A percentile compares a stretch with the other conserved stretches of the same genome.
Evolutionary conservation across 2,329 filamentous ascomycete species (phyloP).

Genomic region (Paracoccidioides brasiliensis): DNA sequence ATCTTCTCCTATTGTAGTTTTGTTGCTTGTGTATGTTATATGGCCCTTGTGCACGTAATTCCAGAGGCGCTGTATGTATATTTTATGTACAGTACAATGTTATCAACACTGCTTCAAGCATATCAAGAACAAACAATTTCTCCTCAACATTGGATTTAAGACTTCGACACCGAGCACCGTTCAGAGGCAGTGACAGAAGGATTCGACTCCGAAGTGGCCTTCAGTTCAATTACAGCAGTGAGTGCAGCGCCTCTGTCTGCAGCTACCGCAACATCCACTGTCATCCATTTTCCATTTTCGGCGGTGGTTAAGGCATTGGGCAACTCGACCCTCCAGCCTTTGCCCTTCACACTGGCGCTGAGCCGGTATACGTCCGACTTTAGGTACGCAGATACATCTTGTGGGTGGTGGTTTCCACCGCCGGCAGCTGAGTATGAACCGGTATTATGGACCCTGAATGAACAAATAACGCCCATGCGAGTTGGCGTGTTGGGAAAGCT

Average conservation of each 20-base stretch:
- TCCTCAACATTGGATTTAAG: not conserved
- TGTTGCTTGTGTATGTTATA: no score
- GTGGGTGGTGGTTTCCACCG: slow-evolving; percentile 5
- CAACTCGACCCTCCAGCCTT: slow-evolving; percentile 11
- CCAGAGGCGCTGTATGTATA: no score
- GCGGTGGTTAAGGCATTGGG: slow-evolving; percentile 10
- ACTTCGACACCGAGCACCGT: slow-evolving; percentile 6
- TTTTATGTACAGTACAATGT: no score
- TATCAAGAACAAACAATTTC: not conserved
- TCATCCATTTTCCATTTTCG: slow-evolving; percentile 7
- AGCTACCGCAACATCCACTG: slow-evolving; percentile 9
- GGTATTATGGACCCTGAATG: slow-evolving; percentile 10
- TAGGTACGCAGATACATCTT: slow-evolving; percentile 8
- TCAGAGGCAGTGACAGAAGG: slow-evolving; percentile 6
- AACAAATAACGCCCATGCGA: slow-evolving; percentile 9
- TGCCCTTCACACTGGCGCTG: slow-evolving; percentile 8
- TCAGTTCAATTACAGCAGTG: slow-evolving; percentile 5
- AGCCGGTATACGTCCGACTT: slow-evolving; percentile 12
- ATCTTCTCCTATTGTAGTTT: no score
- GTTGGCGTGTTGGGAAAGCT: slow-evolving; percentile 4
- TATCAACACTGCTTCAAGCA: not conserved
- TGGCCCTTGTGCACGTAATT: no score
- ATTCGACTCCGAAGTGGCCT: slow-evolving; percentile 10
- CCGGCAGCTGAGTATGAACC: slow-evolving; percentile 5
- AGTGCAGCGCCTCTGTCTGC: slow-evolving; percentile 6